Base-by-base conservation (phyloP, 2,329 filamentous ascomycete species). In the Hypocrella siamensis region DNA sequence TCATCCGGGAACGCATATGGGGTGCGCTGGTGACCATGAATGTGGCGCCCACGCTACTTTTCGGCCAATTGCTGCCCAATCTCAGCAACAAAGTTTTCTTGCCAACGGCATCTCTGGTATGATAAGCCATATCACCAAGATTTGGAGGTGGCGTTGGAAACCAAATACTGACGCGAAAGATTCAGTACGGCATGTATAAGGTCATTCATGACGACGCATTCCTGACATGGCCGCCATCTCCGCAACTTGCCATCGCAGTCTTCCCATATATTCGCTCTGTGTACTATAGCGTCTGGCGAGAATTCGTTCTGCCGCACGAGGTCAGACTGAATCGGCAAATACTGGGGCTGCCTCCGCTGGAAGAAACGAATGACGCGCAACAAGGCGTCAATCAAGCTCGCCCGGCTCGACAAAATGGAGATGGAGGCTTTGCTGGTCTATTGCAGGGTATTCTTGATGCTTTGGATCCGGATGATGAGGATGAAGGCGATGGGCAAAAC, bases 161-260 rank as follows among this genome's bases (percentile, higher is more conserved):
- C n/a, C n/a, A 26, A 10, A 14, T 33, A 27, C 37, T 41, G 30
- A 39, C 35, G 16, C 5, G 4, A 3, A 7, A 17, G 4, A 15
- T 19, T 9, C 31, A 71, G 67, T 70, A 64, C 34, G 61, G 58
- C 31, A 54, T 60, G 9, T 54, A 58, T 21, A 57, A 65, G 17
- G 44, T 63, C 22, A 52, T 61, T 32, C 54, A 60, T 27, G 53
- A 65, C 26, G 52, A 59, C 19, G 45, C 59, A n/a, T 53, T 62
- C 30, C 50, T 64, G 15, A 44, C 47, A 11, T 73, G 68, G 68
- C 68, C 69, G 1, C 67, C 67, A 0, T 63, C 66, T 1, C 61
- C 66, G 1, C 54, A 60, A 25, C 61, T 67, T 36, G 62, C 59
- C n/a, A 47, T 71, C 31, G 53, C 60, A 2, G 38, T 63, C 3